Evolutionary conservation across 176 grass and related monocot species (phyloP), one percentile per base, ranked within the genome.

Genomic region (Themeda triandra): DNA sequence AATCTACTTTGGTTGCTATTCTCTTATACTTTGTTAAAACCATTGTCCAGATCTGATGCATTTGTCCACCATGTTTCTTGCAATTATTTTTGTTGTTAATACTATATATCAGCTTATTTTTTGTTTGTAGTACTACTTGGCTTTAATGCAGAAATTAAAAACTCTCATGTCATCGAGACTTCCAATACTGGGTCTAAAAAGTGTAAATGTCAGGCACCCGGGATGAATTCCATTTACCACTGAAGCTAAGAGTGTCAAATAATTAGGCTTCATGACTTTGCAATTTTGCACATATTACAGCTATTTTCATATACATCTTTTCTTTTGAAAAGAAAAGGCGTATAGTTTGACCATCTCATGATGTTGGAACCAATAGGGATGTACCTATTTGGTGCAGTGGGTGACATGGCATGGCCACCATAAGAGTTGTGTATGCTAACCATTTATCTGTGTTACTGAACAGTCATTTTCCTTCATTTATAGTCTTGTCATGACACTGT

Each of bases 1-100:
- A 66, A 60, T 79, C 42, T 87, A 83, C 29, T 77, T 37, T 65
- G 27, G 21, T 86, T 81, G 25, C 40, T 81, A 51, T 71, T 36
- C 9, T 59, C 37, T 53, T 79, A 73, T 71, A 71, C 33, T 82
- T 72, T 75, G 13, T 24, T 49, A 12, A 33, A 51, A 66, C 23
- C 53, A 64, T 59, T 23, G 27, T 58, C 67, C 58, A 53, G 56
- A 25, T 67, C 23, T 75, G 69, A 66, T 44, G 23, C 29, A 77
- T 89, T 73, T 77, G 2, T 70, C 18, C 12, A 75, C 35, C 23
- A 46, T 41, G 11, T 80, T 84, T 30, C 30, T 80, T 88, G 35
- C 70, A 75, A 53, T 35, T 45, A 25, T n/a, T 49, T 29, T 30
- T 64, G 39, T 25, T 44, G 25, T 2, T 65, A 46, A 4, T 60